Percentiles rank a stretch among this genome's conserved stretches.
These are phyloP conservation scores for Saccharomycopsis babjevae DNA, from an alignment of 805 yeast species.

Conservation along the genomic window DNA sequence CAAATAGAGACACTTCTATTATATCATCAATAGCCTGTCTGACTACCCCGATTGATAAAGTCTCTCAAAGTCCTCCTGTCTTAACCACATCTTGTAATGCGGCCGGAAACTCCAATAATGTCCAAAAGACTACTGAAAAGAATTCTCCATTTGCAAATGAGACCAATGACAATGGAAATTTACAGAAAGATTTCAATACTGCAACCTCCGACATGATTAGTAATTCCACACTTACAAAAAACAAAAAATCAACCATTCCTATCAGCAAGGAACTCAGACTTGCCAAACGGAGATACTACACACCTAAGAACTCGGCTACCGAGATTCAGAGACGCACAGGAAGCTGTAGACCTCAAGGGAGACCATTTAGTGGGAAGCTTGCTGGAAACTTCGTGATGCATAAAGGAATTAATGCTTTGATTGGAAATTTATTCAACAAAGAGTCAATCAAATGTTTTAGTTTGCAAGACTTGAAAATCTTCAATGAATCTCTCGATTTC, in stretches of 20 bases:
- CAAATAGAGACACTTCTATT: background rate
- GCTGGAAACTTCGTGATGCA: slow-evolving; percentile 25
- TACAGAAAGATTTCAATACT: background rate
- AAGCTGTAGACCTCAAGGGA: slow-evolving; percentile 25
- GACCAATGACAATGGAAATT: background rate
- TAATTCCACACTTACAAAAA: background rate
- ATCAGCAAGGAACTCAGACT: background rate
- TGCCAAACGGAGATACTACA: slow-evolving; percentile 15
- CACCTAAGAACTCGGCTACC: slow-evolving; percentile 7
- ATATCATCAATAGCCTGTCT: background rate
- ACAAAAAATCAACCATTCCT: background rate
- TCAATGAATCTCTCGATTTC: background rate
- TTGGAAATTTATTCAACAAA: slow-evolving; percentile 22
- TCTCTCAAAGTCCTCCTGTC: background rate
- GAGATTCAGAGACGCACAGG: slow-evolving; percentile 16
- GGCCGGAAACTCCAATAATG: too few species aligned
- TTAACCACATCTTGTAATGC: background rate
- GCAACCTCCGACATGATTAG: background rate
- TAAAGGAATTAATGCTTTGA: slow-evolving; percentile 20
- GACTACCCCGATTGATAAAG: background rate
- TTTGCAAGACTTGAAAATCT: background rate
- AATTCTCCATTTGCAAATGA: too few species aligned
- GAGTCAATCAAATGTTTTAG: background rate
- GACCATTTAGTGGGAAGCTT: slow-evolving; percentile 26
- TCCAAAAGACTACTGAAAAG: too few species aligned